Evolutionary conservation across 176 grass and related monocot genomes (phyloP).

Genomic region (Oryza glumipatula): DNA sequence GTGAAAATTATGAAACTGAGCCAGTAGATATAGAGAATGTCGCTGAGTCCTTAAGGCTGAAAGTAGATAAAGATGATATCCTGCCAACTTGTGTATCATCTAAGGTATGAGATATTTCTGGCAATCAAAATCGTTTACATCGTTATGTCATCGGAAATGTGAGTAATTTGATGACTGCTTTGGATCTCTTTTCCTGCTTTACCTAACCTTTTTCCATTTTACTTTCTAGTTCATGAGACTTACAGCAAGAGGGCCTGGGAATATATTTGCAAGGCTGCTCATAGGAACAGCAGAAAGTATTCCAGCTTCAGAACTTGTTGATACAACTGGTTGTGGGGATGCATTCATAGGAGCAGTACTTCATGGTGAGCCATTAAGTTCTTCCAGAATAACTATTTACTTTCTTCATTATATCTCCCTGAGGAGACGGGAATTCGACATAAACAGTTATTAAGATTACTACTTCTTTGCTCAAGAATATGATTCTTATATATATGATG

Average conservation of each 20-base stretch:
- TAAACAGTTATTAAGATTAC: not conserved
- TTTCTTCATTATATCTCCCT: slow-evolving; percentile 4
- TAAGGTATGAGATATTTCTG: slow-evolving; percentile 34
- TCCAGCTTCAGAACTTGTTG: slow-evolving; percentile 51
- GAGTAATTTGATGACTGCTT: not conserved
- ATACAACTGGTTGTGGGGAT: slow-evolving; percentile 66
- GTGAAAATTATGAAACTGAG: slow-evolving; percentile 15
- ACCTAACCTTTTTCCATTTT: not conserved
- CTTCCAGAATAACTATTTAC: not conserved
- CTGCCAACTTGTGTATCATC: slow-evolving; percentile 55
- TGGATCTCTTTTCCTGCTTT: not conserved
- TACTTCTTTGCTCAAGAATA: slow-evolving; percentile 9
- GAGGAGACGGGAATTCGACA: not conserved
- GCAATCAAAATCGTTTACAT: not conserved
- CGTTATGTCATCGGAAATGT: not conserved
- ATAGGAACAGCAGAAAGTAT: slow-evolving; percentile 58
- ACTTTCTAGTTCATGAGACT: slow-evolving; percentile 41
- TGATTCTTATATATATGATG: not conserved
- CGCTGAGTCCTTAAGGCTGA: slow-evolving; percentile 34
- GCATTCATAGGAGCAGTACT: slow-evolving; percentile 64
- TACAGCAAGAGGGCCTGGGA: slow-evolving; percentile 29
- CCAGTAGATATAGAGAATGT: slow-evolving; percentile 41
- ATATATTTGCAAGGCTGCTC: slow-evolving; percentile 44
- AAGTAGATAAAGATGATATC: slow-evolving; percentile 40
- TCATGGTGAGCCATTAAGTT: slow-evolving; percentile 36